A percentile compares a stretch with the other conserved stretches of the same genome.
These are phyloP conservation scores for Amauroascus verrucosus DNA, from an alignment of 2,329 filamentous ascomycete species.

Conservation along the genomic window DNA sequence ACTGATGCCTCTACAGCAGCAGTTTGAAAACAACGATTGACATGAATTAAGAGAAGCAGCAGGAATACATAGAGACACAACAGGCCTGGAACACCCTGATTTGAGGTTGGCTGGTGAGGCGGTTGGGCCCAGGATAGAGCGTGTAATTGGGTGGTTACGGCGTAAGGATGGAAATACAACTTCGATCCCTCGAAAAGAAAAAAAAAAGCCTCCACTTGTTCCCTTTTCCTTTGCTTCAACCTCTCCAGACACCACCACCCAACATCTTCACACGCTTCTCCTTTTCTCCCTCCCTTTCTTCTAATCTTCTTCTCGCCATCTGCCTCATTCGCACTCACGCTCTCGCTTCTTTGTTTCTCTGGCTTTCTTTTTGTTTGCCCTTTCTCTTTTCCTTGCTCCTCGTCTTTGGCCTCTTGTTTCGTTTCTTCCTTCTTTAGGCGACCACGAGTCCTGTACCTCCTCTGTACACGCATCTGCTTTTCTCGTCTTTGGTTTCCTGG, in stretches of 20 bases:
- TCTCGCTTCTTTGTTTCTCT: slow-evolving; percentile 14
- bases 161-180: not conserved
- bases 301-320: slow-evolving; percentile 2
- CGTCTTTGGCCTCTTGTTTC: slow-evolving; percentile 3
- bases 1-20: not conserved
- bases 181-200: slow-evolving; percentile 8
- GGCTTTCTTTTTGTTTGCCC: slow-evolving; percentile 15
- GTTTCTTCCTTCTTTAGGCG: slow-evolving; percentile 9
- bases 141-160: not conserved
- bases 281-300: not conserved
- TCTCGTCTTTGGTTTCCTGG: not conserved
- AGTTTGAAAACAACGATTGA: no score
- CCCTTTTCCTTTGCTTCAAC: slow-evolving; percentile 9
- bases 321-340: slow-evolving; percentile 17
- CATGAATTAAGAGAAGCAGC: no score
- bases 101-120: no score
- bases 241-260: not conserved
- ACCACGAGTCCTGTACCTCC: not conserved
- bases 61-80: no score
- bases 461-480: not conserved
- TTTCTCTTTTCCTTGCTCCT: slow-evolving; percentile 16
- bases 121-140: not conserved
- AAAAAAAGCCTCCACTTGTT: slow-evolving; percentile 13
- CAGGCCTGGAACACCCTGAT: no score
- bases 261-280: slow-evolving; percentile 1